Evolutionary conservation across 768 basidiomycete species (phyloP).

Genomic region (Amanita muscaria): DNA sequence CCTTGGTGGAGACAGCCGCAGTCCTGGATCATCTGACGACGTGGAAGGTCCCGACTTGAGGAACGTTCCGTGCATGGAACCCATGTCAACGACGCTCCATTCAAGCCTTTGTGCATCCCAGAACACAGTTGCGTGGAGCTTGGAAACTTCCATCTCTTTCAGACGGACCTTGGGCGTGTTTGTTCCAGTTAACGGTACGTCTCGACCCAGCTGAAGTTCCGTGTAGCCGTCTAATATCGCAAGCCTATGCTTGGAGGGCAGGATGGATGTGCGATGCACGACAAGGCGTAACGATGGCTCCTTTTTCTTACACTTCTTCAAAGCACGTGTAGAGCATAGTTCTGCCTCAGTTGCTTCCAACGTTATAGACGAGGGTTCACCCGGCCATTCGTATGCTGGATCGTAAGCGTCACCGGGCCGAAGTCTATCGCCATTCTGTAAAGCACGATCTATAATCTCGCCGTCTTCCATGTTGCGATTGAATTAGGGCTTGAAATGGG

Average conservation of each 20-base stretch:
- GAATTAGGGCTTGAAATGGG: neutral
- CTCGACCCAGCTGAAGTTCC: constrained; percentile 70
- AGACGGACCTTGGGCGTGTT: constrained; percentile 58
- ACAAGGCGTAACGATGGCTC: constrained; percentile 41
- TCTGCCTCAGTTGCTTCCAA: constrained; percentile 17
- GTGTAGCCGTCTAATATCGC: constrained; percentile 39
- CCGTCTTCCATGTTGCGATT: constrained; percentile 20
- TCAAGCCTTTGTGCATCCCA: constrained; percentile 51
- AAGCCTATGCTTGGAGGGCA: constrained; percentile 41
- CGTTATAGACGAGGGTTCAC: constrained; percentile 11
- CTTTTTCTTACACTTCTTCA: constrained; percentile 12
- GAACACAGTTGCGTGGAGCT: constrained; percentile 67
- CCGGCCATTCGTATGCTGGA: constrained; percentile 55
- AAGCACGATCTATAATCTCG: constrained; percentile 17
- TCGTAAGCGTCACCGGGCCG: constrained; percentile 30
- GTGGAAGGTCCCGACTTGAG: constrained; percentile 27
- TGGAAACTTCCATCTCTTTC: constrained; percentile 80
- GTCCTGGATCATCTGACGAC: constrained; percentile 23
- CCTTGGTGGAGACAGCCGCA: constrained; percentile 55
- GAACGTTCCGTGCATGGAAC: constrained; percentile 79
- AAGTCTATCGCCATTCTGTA: neutral
- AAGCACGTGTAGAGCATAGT: constrained; percentile 4
- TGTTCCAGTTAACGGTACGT: constrained; percentile 39
- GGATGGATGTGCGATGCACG: constrained; percentile 45
- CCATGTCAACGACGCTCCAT: constrained; percentile 80